Evolutionary conservation across 2,329 filamentous ascomycete genomes (phyloP), one percentile per base, ranked within the genome.

Genomic region (Botrytis deweyae): DNA sequence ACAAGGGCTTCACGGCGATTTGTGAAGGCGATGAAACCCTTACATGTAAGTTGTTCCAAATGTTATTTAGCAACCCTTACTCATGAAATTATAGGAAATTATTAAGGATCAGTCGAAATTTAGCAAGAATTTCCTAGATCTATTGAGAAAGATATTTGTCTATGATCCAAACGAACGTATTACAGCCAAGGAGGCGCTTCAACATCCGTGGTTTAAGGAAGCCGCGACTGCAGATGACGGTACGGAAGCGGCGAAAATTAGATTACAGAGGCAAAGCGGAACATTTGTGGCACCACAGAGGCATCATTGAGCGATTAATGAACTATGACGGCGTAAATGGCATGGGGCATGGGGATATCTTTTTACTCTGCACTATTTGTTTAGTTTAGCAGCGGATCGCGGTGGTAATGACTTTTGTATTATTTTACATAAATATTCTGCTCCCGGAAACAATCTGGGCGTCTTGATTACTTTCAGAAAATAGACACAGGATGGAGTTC

Each of bases 11-110:
- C 90, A 1, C 85, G 87, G 75, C 85, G 89, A 78, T 92, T 92
- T 78, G 90, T 92, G 20, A 90, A 90, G 81, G 90, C 89, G n/a
- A 92, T 92, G 90, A 92, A 92, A 81, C 86, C 85, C 72, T 83
- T 92, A 42, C 85, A 87, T 75, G 90, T 92, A 83, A 76, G 88
- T 83, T 9, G 22, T 33, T 36, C 22, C 70, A 18, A 49, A 63
- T 12, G 29, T 25, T 33, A 44, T 20, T 29, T 6, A 40, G 49
- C 20, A 29, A 66, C 7, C 25, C 44, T 22, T 67, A 64, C 71
- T 77, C 74, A 83, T 72, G 80, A 73, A 38, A 33, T 64, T 33
- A n/a, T 29, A 92, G 90, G 89, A 91, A 75, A 91, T 91, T 70
- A 90, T 92, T 59, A 90, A 89, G 0, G 83, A 84, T 8, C 88